Percentiles rank a stretch among this genome's conserved stretches.
These are phyloP conservation scores for Aspergillus sp. DNA, from an alignment of 2,329 filamentous ascomycete species.

Conservation along the genomic window DNA sequence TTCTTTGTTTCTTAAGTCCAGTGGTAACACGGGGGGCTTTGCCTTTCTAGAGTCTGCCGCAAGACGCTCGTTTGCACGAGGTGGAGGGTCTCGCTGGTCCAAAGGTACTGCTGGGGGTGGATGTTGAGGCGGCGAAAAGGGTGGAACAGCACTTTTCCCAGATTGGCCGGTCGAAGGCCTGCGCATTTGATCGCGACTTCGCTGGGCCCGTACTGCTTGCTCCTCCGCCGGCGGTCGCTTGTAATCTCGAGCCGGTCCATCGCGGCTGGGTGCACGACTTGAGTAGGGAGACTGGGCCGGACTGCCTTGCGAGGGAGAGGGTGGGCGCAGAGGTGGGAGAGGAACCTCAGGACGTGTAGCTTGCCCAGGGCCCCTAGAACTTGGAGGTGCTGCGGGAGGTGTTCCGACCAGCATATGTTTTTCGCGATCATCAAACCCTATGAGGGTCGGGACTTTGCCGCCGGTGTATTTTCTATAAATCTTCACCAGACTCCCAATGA, in stretches of 20 bases:
- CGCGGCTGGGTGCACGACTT: conserved; percentile 32
- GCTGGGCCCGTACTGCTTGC: conserved; percentile 28
- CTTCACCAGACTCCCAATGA: conserved; percentile 92
- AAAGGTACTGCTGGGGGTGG: conserved; percentile 16
- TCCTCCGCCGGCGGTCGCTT: conserved; percentile 32
- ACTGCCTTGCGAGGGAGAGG: conserved; percentile 22
- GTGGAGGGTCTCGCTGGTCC: conserved; percentile 18
- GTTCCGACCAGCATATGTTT: conserved; percentile 67
- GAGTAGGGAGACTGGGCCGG: conserved; percentile 25
- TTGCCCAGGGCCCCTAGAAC: conserved; percentile 18
- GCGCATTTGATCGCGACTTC: conserved; percentile 37
- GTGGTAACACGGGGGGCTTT: conserved; percentile 8
- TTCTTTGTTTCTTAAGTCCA: conserved; percentile 21
- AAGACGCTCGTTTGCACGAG: conserved; percentile 18
- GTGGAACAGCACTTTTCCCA: conserved; percentile 29
- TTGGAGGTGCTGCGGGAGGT: conserved; percentile 17
- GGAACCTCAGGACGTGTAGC: conserved; percentile 17
- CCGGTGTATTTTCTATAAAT: conserved; percentile 96
- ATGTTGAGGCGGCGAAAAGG: conserved; percentile 20
- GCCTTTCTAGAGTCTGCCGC: conserved; percentile 12
- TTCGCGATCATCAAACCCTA: conserved; percentile 78
- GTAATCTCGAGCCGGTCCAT: conserved; percentile 24
- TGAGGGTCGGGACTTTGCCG: conserved; percentile 71
- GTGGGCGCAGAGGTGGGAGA: conserved; percentile 20
- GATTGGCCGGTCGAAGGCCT: conserved; percentile 32